Base-by-base conservation (phyloP, 164 flowering plant species). In the Umbilicus rupestris region DNA sequence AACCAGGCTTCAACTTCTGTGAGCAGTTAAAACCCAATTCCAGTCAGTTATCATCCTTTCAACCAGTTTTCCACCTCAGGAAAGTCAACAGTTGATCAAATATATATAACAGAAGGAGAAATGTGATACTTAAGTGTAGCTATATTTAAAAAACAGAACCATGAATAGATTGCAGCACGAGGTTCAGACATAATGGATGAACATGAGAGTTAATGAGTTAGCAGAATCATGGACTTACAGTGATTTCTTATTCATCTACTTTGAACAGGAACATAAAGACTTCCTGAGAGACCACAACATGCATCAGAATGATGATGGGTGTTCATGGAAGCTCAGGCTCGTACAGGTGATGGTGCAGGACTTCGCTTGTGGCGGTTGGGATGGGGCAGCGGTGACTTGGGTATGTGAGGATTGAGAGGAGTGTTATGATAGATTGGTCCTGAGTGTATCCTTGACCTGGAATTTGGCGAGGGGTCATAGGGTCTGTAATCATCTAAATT, bases 351-450 rank as follows among this genome's bases (percentile, higher is more conserved):
- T 2, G 60, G 60, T 11, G 60, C 33, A 22, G 26, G 9, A 8
- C 29, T 50, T 50, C 11, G 28, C 29, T 50, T 50, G 29, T 11
- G 29, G 28, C 57, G 28, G 20, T 50, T 50, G 60, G 28, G 33
- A 55, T 12, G 60, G 2, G 60, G 60, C n/a, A n/a, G n/a, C 33
- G 60, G 60, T 55, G 60, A 55, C 60, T 55, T 55, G 60, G 60
- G 60, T 15, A 55, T 26, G 33, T 28, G 60, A 26, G 60, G 60
- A 28, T 55, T 55, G 33, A 55, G 60, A 55, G 60, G 60, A 28
- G 60, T 55, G 33, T 55, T 55, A 28, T 55, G 60, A 28, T 28
- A 28, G 35, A 55, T 55, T 26, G 33, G 60, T 26, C 60, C 60
- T 11, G 60, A 55, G 33, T 55, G 60, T 55, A 55, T 55, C 60